Evolutionary conservation across 2,329 filamentous ascomycete genomes (phyloP).

Genomic region (Fusarium globosum): DNA sequence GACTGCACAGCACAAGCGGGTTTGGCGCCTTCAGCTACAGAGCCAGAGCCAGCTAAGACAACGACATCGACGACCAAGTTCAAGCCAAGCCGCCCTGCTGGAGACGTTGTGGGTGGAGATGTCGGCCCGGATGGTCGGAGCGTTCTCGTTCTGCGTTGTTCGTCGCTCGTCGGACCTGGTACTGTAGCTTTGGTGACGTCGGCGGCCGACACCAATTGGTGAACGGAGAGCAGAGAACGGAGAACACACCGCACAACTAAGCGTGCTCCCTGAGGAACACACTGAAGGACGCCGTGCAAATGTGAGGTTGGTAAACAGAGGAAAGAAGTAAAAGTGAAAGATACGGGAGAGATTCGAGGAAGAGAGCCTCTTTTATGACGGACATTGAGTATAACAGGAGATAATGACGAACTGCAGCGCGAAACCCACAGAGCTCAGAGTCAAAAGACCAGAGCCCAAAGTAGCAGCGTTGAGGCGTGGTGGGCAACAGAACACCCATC

Average conservation of each 20-base stretch:
- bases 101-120: conserved; percentile 45
- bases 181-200: conserved; percentile 45
- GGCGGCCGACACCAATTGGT: conserved; percentile 38
- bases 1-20: conserved; percentile 40
- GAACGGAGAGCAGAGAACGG: conserved; percentile 7
- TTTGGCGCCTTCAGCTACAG: conserved; percentile 49
- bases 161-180: conserved; percentile 34
- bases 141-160: conserved; percentile 39
- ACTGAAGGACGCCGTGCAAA: conserved; percentile 14
- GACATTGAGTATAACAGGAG: conserved; percentile 20
- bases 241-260: conserved; percentile 34
- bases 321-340: neutral
- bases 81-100: conserved; percentile 42
- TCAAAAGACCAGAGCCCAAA: neutral
- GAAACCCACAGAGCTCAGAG: neutral
- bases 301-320: conserved; percentile 7
- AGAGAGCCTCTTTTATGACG: conserved; percentile 31
- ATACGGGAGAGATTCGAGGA: neutral
- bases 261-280: conserved; percentile 32
- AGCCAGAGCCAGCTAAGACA: conserved; percentile 33
- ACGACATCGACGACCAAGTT: conserved; percentile 40
- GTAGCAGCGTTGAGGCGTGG: neutral
- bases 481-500: conserved; percentile 14
- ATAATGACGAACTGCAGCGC: conserved; percentile 12
- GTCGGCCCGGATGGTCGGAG: conserved; percentile 48